Conservation (phyloP, 768 basidiomycete species). For the Phylloporus sp. region DNA sequence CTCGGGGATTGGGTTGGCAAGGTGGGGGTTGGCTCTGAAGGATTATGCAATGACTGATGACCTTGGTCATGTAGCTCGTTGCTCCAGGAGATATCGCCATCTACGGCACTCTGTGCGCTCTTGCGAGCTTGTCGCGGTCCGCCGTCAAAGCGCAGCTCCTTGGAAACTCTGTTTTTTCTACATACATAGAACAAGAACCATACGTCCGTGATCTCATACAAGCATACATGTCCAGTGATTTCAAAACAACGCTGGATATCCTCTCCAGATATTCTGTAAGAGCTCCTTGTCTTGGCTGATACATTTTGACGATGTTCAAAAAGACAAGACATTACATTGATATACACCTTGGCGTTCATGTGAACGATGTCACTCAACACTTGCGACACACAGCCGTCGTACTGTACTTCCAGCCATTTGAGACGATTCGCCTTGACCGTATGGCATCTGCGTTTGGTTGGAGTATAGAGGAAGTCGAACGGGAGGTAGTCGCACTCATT, state of each 20-base stretch:
- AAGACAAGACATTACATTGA: conserved; percentile 78
- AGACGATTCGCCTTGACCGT: conserved; percentile 74
- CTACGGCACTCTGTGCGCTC: conserved; percentile 79
- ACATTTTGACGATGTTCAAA: background rate
- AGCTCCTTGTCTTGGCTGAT: background rate
- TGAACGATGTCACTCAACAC: conserved; percentile 56
- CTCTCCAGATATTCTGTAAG: conserved; percentile 69
- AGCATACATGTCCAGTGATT: conserved; percentile 82
- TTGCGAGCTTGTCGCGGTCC: conserved; percentile 70
- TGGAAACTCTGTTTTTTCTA: conserved; percentile 65
- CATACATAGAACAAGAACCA: conserved; percentile 82
- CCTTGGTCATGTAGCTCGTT: conserved; percentile 44
- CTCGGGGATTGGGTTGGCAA: conserved; percentile 78
- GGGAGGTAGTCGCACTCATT: conserved; percentile 73
- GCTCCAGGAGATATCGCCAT: conserved; percentile 82
- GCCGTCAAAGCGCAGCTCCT: conserved; percentile 65
- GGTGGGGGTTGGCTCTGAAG: conserved; percentile 34
- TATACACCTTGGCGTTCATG: conserved; percentile 70
- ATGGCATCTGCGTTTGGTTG: conserved; percentile 89
- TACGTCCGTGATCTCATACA: conserved; percentile 85
- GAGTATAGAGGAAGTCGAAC: conserved; percentile 65
- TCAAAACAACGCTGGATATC: conserved; percentile 75
- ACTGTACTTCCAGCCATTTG: conserved; percentile 91
- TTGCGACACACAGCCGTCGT: conserved; percentile 76
- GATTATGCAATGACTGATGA: background rate